Base-by-base conservation (phyloP, 768 basidiomycete genomes). In the Rhodocollybia butyracea region DNA sequence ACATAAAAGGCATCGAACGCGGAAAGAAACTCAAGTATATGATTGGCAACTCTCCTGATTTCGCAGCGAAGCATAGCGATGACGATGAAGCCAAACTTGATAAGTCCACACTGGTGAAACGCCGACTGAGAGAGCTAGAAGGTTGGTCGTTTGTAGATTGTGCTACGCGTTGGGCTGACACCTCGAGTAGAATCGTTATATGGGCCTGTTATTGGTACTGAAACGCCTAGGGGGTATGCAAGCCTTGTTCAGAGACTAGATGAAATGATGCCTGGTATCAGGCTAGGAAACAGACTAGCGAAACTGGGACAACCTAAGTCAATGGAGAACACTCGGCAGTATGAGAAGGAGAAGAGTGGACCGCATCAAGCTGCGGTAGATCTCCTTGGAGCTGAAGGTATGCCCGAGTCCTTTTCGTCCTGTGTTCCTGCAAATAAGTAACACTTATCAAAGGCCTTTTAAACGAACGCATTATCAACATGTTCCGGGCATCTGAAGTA, bases 401-500 rank as follows among this genome's bases (percentile, higher is more conserved):
- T 43, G 43, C 59, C 22, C 52, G 62, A 62, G 71, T 55, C n/a
- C n/a, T n/a, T n/a, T n/a, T 71, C 73, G 54, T 73, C 62, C 47
- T 57, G 48, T 41, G 27, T 22, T 46, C 15, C 15, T 30, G 17
- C 29, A 31, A 32, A 30, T 41, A 38, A 22, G n/a, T 34, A 39
- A 54, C 43, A 52, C 48, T 22, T 21, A 17, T n/a, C 30, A 26
- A 57, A 84, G 83, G 80, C 3, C 73, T 77, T 56, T 70, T 86
- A 19, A 81, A 74, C 59, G 63, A 72, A 26, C 73, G 67, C 6
- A 69, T 78, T 6, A 65, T 85, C 45, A 59, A 75, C 17, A 60
- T 76, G 0, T 70, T 85, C n/a, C 68, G 79, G 29, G 71, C 67
- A 13, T 77, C 79, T 2, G 74, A 77, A 55, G 67, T 85, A 38